These are phyloP conservation scores for Didymella lethalis DNA, from an alignment of 2,329 filamentous ascomycete species.

Conservation along the genomic window DNA sequence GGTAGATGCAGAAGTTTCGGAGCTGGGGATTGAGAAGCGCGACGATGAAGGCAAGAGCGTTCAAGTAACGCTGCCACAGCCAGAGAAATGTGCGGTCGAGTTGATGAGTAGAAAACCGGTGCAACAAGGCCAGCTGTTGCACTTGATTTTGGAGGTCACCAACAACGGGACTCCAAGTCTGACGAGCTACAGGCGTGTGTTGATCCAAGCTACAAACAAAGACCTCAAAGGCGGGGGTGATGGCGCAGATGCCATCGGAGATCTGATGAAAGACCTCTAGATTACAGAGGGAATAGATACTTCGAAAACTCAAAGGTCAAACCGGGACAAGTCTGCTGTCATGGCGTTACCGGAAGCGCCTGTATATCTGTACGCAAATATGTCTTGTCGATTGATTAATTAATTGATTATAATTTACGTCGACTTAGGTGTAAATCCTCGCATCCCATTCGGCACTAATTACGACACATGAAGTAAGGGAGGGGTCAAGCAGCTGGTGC, in stretches of 20 bases:
- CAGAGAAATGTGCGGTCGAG: slow-evolving; percentile 54
- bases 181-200: slow-evolving; percentile 58
- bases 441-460: no score
- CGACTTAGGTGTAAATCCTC: no score
- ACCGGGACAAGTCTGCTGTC: no score
- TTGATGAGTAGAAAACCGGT: slow-evolving; percentile 48
- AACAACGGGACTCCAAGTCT: slow-evolving; percentile 55
- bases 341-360: no score
- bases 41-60: slow-evolving; percentile 42
- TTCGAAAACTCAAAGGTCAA: no score
- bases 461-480: no score
- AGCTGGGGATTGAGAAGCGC: slow-evolving; percentile 47
- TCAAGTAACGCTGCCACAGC: slow-evolving; percentile 52
- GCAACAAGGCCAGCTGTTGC: slow-evolving; percentile 55
- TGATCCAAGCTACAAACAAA: slow-evolving; percentile 49
- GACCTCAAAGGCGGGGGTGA: slow-evolving; percentile 36
- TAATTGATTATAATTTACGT: no score
- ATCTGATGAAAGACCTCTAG: slow-evolving; percentile 10
- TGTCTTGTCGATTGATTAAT: neutral
- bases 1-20: slow-evolving; percentile 52
- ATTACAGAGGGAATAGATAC: neutral
- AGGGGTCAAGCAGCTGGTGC: no score
- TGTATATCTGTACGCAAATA: neutral
- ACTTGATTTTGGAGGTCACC: slow-evolving; percentile 60
- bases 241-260: slow-evolving; percentile 4